Conservation (phyloP, 139 green algal genomes). For the Closterium sp. region DNA sequence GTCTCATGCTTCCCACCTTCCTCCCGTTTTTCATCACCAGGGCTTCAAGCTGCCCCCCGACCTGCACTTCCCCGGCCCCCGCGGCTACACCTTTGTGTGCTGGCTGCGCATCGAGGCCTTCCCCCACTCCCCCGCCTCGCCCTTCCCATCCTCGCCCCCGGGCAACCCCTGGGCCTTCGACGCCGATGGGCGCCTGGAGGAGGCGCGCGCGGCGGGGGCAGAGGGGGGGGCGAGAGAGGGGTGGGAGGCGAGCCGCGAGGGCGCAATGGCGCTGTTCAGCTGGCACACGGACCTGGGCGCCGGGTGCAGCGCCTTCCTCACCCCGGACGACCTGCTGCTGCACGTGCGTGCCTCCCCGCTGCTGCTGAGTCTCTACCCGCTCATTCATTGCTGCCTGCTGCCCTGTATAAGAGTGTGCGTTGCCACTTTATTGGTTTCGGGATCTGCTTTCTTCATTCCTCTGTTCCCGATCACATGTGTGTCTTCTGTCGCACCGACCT, state of each 20-base stretch:
- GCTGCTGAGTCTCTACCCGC: no score
- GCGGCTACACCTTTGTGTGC: conserved; percentile 25
- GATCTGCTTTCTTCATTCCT: not conserved
- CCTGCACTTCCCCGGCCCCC: not conserved
- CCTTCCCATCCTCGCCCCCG: not conserved
- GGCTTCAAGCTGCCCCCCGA: not conserved
- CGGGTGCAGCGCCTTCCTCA: conserved; percentile 11
- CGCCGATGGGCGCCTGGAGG: not conserved
- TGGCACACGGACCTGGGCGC: conserved; percentile 15
- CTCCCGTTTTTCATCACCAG: not conserved
- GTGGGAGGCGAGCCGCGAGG: not conserved
- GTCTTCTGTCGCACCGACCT: not conserved
- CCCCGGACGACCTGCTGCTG: not conserved
- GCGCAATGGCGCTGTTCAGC: conserved; percentile 24
- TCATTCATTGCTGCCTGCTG: no score
- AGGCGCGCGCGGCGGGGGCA: no score
- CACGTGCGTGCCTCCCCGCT: not conserved
- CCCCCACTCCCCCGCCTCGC: not conserved
- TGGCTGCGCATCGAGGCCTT: conserved; percentile 35
- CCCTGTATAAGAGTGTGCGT: no score
- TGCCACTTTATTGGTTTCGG: no score
- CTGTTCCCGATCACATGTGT: not conserved
- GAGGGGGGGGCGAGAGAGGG: not conserved
- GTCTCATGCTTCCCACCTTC: no score
- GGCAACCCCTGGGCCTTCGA: not conserved